Conservation (phyloP, 768 basidiomycete species). For the Mrakia frigida region DNA sequence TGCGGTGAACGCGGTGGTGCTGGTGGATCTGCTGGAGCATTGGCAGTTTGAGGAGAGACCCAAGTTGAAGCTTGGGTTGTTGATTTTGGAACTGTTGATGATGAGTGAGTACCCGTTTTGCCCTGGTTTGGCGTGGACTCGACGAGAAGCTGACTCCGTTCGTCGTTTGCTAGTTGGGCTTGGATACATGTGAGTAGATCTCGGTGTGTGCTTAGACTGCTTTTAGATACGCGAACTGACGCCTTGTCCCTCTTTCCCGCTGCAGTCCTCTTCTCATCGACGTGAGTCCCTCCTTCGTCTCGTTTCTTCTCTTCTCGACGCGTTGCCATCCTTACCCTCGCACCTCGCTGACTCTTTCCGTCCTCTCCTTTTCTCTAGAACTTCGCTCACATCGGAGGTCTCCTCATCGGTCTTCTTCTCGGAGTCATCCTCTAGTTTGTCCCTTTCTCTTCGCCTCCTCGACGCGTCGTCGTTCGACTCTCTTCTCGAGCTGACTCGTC, state of each 20-base stretch:
- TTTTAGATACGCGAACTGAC: neutral
- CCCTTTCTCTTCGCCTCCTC: neutral
- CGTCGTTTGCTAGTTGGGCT: conserved; percentile 3
- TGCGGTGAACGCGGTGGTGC: conserved; percentile 43
- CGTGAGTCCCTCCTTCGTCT: conserved; percentile 12
- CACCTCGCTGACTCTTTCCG: neutral
- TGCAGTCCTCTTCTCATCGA: conserved; percentile 52
- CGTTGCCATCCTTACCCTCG: neutral
- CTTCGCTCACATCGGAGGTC: conserved; percentile 77
- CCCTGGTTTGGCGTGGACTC: neutral
- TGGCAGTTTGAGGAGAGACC: conserved; percentile 86
- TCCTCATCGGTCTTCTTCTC: conserved; percentile 56
- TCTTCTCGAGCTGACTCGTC: neutral
- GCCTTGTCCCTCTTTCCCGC: conserved; percentile 17
- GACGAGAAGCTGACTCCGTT: neutral
- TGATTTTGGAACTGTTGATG: conserved; percentile 79
- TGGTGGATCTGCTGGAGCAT: conserved; percentile 86
- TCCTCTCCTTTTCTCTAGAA: conserved; percentile 47
- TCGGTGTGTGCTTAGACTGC: neutral
- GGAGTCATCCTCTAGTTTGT: conserved; percentile 68
- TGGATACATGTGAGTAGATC: conserved; percentile 41
- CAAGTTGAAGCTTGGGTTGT: conserved; percentile 70
- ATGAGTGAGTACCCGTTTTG: conserved; percentile 40
- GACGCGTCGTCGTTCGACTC: too few relatives aligned
- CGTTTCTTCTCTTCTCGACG: neutral